These are phyloP conservation scores for Diaporthe helianthi DNA, from an alignment of 2,329 filamentous ascomycete species.

Conservation along the genomic window DNA sequence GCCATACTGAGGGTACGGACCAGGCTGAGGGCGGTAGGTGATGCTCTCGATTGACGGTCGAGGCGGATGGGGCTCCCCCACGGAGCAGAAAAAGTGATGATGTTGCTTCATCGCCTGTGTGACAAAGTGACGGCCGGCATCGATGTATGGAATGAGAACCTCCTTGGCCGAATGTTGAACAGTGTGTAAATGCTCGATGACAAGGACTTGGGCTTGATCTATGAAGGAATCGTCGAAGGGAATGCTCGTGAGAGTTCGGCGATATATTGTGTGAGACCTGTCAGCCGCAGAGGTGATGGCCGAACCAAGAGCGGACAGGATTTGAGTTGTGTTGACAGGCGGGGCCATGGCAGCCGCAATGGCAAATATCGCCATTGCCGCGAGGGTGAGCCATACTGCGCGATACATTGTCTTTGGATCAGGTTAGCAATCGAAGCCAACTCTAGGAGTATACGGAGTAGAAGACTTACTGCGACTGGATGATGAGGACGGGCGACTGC, in stretches of 20 bases:
- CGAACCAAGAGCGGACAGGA: background rate
- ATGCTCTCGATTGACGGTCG: background rate
- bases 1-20: background rate
- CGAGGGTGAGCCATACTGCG: background rate
- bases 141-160: background rate
- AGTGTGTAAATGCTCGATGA: background rate
- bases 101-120: background rate
- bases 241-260: background rate
- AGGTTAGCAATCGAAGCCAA: background rate
- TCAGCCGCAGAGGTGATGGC: background rate
- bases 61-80: background rate
- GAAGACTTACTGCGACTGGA: background rate
- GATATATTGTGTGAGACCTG: background rate
- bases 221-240: background rate
- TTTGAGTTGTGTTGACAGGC: background rate
- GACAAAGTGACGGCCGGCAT: background rate
- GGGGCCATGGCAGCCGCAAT: background rate
- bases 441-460: background rate
- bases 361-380: background rate
- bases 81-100: background rate
- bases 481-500: background rate
- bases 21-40: background rate
- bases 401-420: background rate
- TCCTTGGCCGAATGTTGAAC: background rate
- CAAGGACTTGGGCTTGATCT: background rate